These are phyloP conservation scores for Chytriomyces hyalinus DNA, from an alignment of 192 early-diverging fungal species.

Conservation along the genomic window DNA sequence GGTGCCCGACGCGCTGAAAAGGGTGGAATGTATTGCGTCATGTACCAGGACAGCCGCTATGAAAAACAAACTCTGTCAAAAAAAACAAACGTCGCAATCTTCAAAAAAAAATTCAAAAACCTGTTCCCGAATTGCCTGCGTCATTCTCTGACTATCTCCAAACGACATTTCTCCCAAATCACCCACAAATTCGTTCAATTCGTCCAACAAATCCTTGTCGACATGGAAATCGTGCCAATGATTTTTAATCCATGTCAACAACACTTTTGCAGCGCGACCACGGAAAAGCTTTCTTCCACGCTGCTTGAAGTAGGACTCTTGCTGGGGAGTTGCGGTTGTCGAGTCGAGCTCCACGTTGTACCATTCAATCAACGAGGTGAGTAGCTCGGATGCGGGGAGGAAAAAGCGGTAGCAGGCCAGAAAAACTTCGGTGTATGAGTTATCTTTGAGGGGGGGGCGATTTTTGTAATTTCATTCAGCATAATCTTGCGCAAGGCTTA, in stretches of 20 bases:
- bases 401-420: slow-evolving; percentile 61
- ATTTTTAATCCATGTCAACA: slow-evolving; percentile 61
- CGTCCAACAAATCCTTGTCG: slow-evolving; percentile 39
- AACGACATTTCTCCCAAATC: slow-evolving; percentile 48
- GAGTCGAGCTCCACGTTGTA: slow-evolving; percentile 59
- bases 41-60: slow-evolving; percentile 61
- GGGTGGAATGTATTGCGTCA: slow-evolving; percentile 56
- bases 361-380: slow-evolving; percentile 59
- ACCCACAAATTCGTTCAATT: slow-evolving; percentile 54
- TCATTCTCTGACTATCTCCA: slow-evolving; percentile 60
- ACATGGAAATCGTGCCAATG: slow-evolving; percentile 63
- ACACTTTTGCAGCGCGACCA: slow-evolving; percentile 42
- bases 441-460: slow-evolving; percentile 34
- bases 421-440: slow-evolving; percentile 61
- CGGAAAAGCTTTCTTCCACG: slow-evolving; percentile 52
- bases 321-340: slow-evolving; percentile 35
- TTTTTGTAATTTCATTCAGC: not conserved
- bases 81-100: not conserved
- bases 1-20: slow-evolving; percentile 44
- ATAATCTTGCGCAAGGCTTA: not conserved
- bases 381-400: slow-evolving; percentile 40
- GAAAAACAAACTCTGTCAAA: not conserved
- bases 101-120: slow-evolving; percentile 20
- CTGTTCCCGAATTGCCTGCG: slow-evolving; percentile 63
- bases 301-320: slow-evolving; percentile 45